Base-by-base conservation (phyloP, 2,329 filamentous ascomycete genomes). In the Nannizzia gypsea region DNA sequence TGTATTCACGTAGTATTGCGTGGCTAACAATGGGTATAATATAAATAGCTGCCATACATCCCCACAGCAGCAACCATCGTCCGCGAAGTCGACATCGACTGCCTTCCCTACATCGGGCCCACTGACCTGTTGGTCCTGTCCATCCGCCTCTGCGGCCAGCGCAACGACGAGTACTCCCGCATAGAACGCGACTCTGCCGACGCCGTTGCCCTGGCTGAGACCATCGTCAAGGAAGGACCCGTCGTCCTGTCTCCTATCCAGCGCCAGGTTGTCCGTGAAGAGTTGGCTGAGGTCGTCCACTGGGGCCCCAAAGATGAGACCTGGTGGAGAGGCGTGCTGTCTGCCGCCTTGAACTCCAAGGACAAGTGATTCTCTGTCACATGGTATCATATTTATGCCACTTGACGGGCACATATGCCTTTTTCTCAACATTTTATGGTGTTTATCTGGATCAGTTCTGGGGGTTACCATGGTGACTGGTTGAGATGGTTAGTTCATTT, bases 121-220 rank as follows among this genome's bases (percentile, higher is more conserved):
- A 42, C 28, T 15, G 60, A 62, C 46, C 58, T 62, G 5, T 28
- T 62, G 22, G 60, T 56, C 3, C 46, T 62, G 31, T 58, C 59
- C 26, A 62, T 62, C 22, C 57, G 57, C 36, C 48, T 55, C 15
- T 62, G 60, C 31, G 60, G 60, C 31, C 48, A 60, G 54, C 48
- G 50, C 4, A 54, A 54, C 26, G 26, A 31, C 2, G 50, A 20
- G 17, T 54, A 54, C 26, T 54, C 50, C 28, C 24, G 17, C 50
- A 54, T 54, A 24, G 50, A 54, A 24, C 50, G 50, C 17, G 50
- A 54, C 13, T 31, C 50, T 20, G 50, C 50, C 26, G 50, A 54
- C 17, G 50, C 50, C 4, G 50, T 54, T 1, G 20, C 50, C 20
- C 20, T 54, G 50, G 50, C 50, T 9, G 50, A 54, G 26, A 26